Evolutionary conservation across 805 yeast genomes (phyloP).

Genomic region (Hanseniaspora singularis): DNA sequence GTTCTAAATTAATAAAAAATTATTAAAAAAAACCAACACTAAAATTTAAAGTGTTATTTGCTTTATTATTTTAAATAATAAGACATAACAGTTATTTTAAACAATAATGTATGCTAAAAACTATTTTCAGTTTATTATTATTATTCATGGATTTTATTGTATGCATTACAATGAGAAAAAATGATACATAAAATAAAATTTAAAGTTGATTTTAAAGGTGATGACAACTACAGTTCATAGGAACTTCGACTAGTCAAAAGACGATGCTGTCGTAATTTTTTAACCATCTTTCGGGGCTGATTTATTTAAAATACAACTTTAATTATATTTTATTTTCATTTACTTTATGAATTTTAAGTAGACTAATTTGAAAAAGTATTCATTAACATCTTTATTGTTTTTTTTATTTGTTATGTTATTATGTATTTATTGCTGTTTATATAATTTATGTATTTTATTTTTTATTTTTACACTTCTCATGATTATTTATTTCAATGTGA

Average conservation of each 20-base stretch:
- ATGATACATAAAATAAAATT: background rate
- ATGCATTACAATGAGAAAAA: background rate
- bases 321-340: background rate
- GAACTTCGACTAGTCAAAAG: constrained; percentile 29
- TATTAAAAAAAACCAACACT: no score
- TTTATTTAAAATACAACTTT: constrained; percentile 11
- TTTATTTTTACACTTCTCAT: background rate
- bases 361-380: background rate
- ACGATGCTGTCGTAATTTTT: constrained; percentile 30
- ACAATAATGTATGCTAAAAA: constrained; percentile 13
- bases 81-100: no score
- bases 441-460: background rate
- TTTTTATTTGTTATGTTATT: no score
- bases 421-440: background rate
- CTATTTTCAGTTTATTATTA: constrained; percentile 1
- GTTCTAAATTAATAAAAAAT: no score
- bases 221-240: constrained; percentile 29
- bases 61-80: no score
- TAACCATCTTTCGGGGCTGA: constrained; percentile 35
- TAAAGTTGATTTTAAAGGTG: no score
- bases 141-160: no score
- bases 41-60: no score
- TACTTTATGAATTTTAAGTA: background rate
- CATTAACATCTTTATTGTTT: constrained; percentile 11
- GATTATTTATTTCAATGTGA: no score